Evolutionary conservation across 768 basidiomycete species (phyloP).

Genomic region (Roridomyces roridus): DNA sequence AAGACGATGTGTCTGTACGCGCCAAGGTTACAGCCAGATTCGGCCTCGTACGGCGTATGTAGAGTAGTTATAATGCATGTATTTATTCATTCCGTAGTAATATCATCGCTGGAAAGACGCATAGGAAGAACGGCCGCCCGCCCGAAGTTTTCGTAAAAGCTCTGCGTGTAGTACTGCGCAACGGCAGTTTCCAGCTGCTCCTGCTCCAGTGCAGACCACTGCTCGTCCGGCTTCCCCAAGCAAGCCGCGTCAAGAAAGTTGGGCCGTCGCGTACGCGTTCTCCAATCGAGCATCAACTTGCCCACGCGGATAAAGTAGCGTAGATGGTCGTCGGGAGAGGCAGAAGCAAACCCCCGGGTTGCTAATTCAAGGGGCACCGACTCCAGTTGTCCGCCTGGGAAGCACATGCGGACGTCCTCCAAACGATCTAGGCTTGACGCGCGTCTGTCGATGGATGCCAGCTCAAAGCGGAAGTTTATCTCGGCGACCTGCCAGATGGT

Average conservation of each 20-base stretch:
- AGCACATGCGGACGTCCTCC: not conserved
- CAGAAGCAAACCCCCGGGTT: not conserved
- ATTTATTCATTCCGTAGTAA: too few species aligned
- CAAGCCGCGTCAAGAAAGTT: not conserved
- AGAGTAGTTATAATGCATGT: too few species aligned
- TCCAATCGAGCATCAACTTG: not conserved
- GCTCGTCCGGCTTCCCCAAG: too few species aligned
- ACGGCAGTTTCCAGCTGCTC: not conserved
- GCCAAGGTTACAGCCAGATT: too few species aligned
- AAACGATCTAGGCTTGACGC: not conserved
- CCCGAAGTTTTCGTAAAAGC: constrained; percentile 1
- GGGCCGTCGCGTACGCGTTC: not conserved
- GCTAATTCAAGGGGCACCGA: not conserved
- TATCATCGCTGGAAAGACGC: too few species aligned
- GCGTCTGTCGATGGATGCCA: not conserved
- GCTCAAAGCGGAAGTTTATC: constrained; percentile 3
- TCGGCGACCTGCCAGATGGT: constrained; percentile 5
- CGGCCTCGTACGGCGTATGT: too few species aligned
- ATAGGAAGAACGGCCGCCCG: constrained; percentile 5
- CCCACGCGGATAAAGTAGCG: not conserved
- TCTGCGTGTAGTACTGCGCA: not conserved
- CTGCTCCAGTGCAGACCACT: not conserved
- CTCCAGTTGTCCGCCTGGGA: not conserved
- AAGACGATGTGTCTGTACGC: too few species aligned
- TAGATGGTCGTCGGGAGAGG: not conserved